Percentiles rank a stretch among this genome's conserved stretches.
These are phyloP conservation scores for Volvox carteri DNA, from an alignment of 163 green algal species.

Conservation along the genomic window DNA sequence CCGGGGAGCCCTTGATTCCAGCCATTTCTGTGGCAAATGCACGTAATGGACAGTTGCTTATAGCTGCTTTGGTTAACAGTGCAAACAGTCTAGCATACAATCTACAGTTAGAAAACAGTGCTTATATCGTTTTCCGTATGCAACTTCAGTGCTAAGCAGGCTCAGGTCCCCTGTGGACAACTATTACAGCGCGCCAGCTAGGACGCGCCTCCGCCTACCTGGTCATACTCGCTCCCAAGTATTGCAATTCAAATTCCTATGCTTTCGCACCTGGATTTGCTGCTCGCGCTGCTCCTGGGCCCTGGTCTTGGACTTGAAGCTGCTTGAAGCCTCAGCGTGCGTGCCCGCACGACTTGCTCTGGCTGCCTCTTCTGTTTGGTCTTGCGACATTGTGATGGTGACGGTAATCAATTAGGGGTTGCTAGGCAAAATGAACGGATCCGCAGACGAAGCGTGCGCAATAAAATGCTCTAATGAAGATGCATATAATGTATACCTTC, in stretches of 20 bases:
- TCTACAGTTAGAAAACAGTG: no score
- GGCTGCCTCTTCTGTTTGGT: not conserved
- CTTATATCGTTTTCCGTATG: no score
- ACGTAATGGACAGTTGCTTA: no score
- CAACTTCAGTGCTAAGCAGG: no score
- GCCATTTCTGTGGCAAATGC: conserved; percentile 11
- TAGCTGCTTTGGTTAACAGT: no score
- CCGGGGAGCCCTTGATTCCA: not conserved
- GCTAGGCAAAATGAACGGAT: not conserved
- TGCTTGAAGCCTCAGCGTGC: conserved; percentile 11
- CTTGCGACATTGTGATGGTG: not conserved
- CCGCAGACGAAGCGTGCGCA: not conserved
- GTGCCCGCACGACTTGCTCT: not conserved
- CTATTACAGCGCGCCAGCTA: not conserved
- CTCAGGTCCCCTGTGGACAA: no score
- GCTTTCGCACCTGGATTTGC: not conserved
- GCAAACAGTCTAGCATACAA: no score
- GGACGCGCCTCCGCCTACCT: not conserved
- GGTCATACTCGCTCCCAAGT: no score
- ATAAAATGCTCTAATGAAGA: not conserved
- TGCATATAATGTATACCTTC: not conserved
- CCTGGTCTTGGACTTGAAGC: conserved; percentile 1
- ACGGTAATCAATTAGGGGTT: not conserved
- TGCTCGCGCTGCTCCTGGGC: conserved; percentile 15
- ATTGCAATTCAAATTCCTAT: no score